Conservation (phyloP, 345 rosid genomes). For the Cardiospermum halicacabum region DNA sequence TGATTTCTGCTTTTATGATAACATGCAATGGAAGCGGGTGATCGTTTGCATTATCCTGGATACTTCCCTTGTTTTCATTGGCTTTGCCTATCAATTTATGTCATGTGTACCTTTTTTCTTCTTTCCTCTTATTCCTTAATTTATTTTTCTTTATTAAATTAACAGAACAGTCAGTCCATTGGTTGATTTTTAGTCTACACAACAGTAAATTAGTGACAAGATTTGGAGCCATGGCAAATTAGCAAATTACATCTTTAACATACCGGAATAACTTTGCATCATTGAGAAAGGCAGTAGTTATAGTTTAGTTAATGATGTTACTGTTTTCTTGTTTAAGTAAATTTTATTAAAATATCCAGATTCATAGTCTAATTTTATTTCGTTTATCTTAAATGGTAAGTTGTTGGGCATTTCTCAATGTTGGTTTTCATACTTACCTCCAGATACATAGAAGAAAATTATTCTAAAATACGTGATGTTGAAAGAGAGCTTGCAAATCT, state of each 20-base stretch:
- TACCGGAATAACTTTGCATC: background rate
- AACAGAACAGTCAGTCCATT: background rate
- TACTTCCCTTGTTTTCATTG: slow-evolving; percentile 1
- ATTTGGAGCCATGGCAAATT: background rate
- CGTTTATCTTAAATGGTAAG: background rate
- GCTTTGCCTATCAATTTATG: background rate
- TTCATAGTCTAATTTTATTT: background rate
- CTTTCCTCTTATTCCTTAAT: background rate
- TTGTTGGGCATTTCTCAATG: background rate
- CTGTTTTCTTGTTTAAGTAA: background rate
- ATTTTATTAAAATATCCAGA: background rate
- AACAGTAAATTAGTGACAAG: background rate
- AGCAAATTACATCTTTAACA: background rate
- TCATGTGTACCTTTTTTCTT: background rate
- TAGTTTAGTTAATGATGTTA: background rate
- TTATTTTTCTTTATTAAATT: background rate
- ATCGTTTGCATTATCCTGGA: background rate
- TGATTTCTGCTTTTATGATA: background rate
- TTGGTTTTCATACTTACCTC: slow-evolving; percentile 7
- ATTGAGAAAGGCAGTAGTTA: background rate
- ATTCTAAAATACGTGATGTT: slow-evolving; percentile 75
- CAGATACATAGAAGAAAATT: slow-evolving; percentile 88
- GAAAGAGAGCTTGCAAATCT: slow-evolving; percentile 77
- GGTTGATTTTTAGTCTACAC: background rate
- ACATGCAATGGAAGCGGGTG: background rate